Evolutionary conservation across 768 basidiomycete species (phyloP).

Genomic region (Phylloporus arenicola): DNA sequence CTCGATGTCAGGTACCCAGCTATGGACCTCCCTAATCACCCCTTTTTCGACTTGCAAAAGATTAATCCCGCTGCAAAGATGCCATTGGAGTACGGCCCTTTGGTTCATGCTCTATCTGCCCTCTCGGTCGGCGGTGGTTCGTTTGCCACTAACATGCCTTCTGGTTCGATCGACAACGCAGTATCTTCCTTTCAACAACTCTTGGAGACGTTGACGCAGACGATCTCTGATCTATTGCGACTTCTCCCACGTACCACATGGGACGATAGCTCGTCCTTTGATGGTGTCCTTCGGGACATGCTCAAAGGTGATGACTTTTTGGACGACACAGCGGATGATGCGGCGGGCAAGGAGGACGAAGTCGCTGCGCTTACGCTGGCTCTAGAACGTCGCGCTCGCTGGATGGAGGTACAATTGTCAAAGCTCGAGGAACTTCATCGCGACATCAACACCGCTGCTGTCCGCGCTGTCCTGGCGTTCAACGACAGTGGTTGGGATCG

Average conservation of each 20-base stretch:
- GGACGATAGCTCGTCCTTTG: conserved; percentile 87
- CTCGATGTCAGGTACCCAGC: conserved; percentile 55
- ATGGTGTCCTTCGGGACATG: conserved; percentile 82
- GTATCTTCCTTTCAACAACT: conserved; percentile 88
- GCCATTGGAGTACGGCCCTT: conserved; percentile 78
- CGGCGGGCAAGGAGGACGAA: conserved; percentile 69
- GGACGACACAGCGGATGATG: conserved; percentile 66
- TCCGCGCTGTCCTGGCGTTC: conserved; percentile 73
- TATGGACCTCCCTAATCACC: conserved; percentile 63
- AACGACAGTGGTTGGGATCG: conserved; percentile 85
- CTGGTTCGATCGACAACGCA: conserved; percentile 85
- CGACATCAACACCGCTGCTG: conserved; percentile 85
- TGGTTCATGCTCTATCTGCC: conserved; percentile 82
- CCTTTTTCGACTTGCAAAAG: conserved; percentile 69
- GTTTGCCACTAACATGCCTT: conserved; percentile 72
- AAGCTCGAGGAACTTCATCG: conserved; percentile 86
- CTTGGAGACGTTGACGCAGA: conserved; percentile 83
- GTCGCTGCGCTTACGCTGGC: conserved; percentile 79
- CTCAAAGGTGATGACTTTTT: conserved; percentile 83
- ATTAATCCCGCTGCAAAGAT: conserved; percentile 73
- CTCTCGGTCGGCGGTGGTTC: conserved; percentile 82
- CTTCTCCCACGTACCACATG: conserved; percentile 84
- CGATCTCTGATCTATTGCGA: conserved; percentile 80
- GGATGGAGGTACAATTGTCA: conserved; percentile 89
- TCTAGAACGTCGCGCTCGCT: conserved; percentile 82